Conservation (phyloP, 1,139 yeast genomes). For the Hansenula lynferdii region DNA sequence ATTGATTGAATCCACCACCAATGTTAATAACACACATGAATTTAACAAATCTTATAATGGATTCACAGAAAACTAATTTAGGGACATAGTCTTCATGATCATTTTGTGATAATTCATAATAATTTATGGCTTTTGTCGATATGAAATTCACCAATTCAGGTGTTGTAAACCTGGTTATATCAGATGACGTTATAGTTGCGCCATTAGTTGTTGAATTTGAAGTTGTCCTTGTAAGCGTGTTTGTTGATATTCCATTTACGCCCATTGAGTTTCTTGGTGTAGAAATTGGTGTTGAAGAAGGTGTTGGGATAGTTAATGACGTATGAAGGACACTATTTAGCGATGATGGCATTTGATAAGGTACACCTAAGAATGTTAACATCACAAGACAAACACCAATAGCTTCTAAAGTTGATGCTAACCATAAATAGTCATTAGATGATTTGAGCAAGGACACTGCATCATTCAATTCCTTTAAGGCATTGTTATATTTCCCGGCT, state of each 20-base stretch:
- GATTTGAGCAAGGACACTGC: constrained; percentile 56
- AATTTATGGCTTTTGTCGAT: constrained; percentile 45
- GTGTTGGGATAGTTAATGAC: constrained; percentile 6
- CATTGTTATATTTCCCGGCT: constrained; percentile 74
- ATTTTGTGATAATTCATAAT: constrained; percentile 54
- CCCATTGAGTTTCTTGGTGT: constrained; percentile 40
- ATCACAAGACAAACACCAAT: constrained; percentile 63
- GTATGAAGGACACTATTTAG: constrained; percentile 28
- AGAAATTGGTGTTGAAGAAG: constrained; percentile 23
- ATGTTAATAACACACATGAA: constrained; percentile 52
- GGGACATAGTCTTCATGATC: constrained; percentile 78
- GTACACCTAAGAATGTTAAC: constrained; percentile 51
- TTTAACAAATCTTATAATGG: constrained; percentile 57
- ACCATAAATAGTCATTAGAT: constrained; percentile 79
- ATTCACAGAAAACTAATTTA: constrained; percentile 72
- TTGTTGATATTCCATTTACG: background rate
- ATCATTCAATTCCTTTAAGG: constrained; percentile 68
- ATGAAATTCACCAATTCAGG: constrained; percentile 51
- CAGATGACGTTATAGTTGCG: constrained; percentile 12
- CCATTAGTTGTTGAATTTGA: constrained; percentile 1
- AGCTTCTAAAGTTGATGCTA: constrained; percentile 82
- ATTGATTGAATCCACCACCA: constrained; percentile 44
- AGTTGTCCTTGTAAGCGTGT: background rate
- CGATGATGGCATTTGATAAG: constrained; percentile 56
- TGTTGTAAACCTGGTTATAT: constrained; percentile 21